These are phyloP conservation scores for Tetracentron sinense DNA, from an alignment of 164 flowering plant genomes.

Conservation along the genomic window DNA sequence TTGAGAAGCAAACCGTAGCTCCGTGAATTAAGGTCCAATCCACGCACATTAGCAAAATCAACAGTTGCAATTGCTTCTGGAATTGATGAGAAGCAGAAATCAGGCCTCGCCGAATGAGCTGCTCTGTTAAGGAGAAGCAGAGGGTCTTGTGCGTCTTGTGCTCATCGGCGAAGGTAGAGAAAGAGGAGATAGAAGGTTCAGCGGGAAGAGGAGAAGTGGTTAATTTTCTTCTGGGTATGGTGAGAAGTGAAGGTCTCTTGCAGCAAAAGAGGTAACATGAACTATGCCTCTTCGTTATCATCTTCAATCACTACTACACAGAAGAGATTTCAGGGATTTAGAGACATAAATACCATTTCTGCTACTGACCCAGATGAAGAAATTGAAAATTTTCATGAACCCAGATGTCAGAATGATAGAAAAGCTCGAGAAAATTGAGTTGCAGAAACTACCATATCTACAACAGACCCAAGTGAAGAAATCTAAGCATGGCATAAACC, in stretches of 20 bases:
- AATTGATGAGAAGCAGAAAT: conserved; percentile 31
- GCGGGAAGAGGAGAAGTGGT: conserved; percentile 25
- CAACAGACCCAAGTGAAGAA: too few species aligned
- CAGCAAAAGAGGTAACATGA: neutral
- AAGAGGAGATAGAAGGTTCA: conserved; percentile 19
- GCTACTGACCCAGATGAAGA: neutral
- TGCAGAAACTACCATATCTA: too few species aligned
- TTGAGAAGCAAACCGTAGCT: conserved; percentile 21
- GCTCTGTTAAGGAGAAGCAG: conserved; percentile 32
- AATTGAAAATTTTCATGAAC: neutral
- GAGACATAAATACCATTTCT: neutral
- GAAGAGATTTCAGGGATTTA: neutral
- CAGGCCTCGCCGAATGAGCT: conserved; percentile 31
- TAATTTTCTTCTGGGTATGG: neutral
- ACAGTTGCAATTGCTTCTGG: conserved; percentile 25
- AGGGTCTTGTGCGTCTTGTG: conserved; percentile 26
- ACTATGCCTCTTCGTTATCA: neutral
- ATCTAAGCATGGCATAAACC: too few species aligned
- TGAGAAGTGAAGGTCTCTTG: neutral
- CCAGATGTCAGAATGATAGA: neutral
- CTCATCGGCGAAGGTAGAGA: conserved; percentile 12
- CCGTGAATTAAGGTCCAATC: conserved; percentile 32
- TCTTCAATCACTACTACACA: neutral
- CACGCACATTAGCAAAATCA: conserved; percentile 32
- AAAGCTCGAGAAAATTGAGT: neutral